phyloP scores from a whole-genome alignment of 306 rosid genomes.

The Gastrolobium villosum region DNA sequence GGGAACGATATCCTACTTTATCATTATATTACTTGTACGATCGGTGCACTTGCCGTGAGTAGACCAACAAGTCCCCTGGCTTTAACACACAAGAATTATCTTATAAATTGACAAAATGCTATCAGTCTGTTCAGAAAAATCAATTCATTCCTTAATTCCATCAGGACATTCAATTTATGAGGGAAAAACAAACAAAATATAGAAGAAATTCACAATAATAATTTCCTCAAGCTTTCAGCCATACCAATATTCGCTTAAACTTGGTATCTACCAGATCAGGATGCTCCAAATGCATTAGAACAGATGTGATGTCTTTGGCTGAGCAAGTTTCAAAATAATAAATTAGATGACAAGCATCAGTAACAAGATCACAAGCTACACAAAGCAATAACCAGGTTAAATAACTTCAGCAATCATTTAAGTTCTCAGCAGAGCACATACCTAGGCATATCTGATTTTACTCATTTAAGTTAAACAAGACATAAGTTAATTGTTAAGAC shows the following conservation, averaged over 20 bases:
- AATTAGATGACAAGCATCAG: constrained; percentile 40
- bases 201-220: constrained; percentile 13
- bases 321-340: constrained; percentile 48
- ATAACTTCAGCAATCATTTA: constrained; percentile 21
- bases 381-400: constrained; percentile 37
- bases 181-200: constrained; percentile 32
- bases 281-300: constrained; percentile 65
- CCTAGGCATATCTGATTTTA: constrained; percentile 27
- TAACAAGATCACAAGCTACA: constrained; percentile 19
- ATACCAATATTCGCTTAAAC: constrained; percentile 91
- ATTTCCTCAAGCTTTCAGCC: constrained; percentile 45
- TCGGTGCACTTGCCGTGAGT: too few relatives aligned
- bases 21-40: too few relatives aligned
- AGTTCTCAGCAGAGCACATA: constrained; percentile 18
- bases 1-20: too few relatives aligned
- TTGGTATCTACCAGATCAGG: constrained; percentile 65
- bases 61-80: too few relatives aligned
- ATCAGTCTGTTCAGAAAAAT: constrained; percentile 32
- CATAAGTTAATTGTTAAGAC: not conserved
- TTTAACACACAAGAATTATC: not conserved
- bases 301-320: constrained; percentile 59
- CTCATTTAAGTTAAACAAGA: constrained; percentile 21
- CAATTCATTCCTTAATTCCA: constrained; percentile 32
- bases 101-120: constrained; percentile 33
- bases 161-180: constrained; percentile 37